A percentile compares a stretch with the other conserved stretches of the same genome.
phyloP scores from a whole-genome alignment of 805 yeast species.

The Spathaspora girioi region DNA sequence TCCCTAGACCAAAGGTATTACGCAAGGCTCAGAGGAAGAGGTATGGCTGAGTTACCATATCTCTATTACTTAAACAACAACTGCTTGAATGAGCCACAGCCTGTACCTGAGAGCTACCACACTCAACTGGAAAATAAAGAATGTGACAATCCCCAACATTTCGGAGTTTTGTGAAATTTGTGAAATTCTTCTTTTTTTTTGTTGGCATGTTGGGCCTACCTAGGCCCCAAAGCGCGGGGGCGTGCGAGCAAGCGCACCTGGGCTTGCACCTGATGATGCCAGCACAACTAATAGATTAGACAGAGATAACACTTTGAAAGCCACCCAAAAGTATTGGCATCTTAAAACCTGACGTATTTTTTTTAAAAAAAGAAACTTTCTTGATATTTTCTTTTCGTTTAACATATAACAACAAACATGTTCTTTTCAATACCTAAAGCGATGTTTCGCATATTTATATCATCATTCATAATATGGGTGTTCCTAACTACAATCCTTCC shows the following conservation, averaged over 20 bases:
- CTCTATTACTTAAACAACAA: too few relatives aligned
- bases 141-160: not conserved
- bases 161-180: not conserved
- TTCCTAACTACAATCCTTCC: slow-evolving; percentile 38
- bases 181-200: not conserved
- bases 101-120: not conserved
- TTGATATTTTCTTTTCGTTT: not conserved
- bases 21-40: too few relatives aligned
- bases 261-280: not conserved
- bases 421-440: slow-evolving; percentile 7
- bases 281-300: too few relatives aligned
- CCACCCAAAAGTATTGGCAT: not conserved
- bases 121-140: not conserved
- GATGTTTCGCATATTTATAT: slow-evolving; percentile 13
- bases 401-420: not conserved
- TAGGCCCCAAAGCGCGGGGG: not conserved
- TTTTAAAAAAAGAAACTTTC: not conserved
- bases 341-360: not conserved
- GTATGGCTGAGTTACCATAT: too few relatives aligned
- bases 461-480: slow-evolving; percentile 35
- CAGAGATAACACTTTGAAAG: not conserved
- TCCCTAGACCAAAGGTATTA: too few relatives aligned
- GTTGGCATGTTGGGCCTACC: not conserved
- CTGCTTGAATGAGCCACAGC: too few relatives aligned
- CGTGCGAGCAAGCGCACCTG: not conserved